Evolutionary conservation across 2,329 filamentous ascomycete genomes (phyloP).

Genomic region (Colletotrichum sp.): DNA sequence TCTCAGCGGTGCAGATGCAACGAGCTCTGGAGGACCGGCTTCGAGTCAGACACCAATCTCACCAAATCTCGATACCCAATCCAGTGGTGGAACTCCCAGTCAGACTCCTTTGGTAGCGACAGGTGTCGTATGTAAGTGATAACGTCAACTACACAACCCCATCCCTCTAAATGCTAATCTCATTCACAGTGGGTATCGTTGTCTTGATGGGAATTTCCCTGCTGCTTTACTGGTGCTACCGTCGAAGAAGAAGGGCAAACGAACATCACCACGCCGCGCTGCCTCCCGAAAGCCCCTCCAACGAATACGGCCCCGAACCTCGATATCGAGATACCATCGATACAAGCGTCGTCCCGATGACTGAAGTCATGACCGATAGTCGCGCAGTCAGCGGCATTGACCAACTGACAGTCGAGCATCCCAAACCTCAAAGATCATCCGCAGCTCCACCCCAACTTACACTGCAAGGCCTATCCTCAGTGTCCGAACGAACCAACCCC

Average conservation of each 20-base stretch:
- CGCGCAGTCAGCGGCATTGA: not conserved
- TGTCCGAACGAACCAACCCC: not conserved
- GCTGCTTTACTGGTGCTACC: slow-evolving; percentile 8
- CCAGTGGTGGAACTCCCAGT: not conserved
- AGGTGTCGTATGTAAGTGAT: not conserved
- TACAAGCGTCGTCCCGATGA: not conserved
- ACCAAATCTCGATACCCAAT: not conserved
- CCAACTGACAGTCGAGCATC: not conserved
- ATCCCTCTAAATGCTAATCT: fast-evolving
- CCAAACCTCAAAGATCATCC: not conserved
- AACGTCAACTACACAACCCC: not conserved
- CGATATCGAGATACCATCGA: not conserved
- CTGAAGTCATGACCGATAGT: not conserved
- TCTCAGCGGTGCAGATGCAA: not conserved
- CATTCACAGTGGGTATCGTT: not conserved
- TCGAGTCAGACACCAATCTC: not conserved
- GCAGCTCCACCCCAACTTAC: not conserved
- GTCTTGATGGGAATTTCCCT: slow-evolving; percentile 7
- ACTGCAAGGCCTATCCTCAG: not conserved
- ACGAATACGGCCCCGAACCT: not conserved
- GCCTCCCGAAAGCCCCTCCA: not conserved
- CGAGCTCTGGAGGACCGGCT: not conserved
- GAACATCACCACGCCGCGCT: not conserved
- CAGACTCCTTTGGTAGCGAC: slow-evolving; percentile 5
- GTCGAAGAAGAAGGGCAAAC: not conserved